Evolutionary conservation across 1,139 yeast genomes (phyloP).

Genomic region (Debaryomyces robertsiae): DNA sequence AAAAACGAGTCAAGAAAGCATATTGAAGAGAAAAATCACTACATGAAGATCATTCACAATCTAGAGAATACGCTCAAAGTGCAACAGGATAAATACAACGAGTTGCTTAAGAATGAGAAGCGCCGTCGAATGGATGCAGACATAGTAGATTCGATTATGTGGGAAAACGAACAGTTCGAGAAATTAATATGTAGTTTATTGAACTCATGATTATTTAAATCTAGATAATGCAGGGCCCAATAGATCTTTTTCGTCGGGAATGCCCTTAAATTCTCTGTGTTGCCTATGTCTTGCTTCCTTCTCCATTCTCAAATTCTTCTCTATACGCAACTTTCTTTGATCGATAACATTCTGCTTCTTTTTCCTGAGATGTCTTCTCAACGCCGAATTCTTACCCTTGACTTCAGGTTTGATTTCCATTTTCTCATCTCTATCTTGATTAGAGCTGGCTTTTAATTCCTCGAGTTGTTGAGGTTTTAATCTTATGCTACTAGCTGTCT

Average conservation of each 20-base stretch:
- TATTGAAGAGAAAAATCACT: slow-evolving; percentile 7
- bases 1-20: slow-evolving; percentile 9
- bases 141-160: slow-evolving; percentile 21
- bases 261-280: slow-evolving; percentile 50
- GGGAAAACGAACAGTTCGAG: slow-evolving; percentile 28
- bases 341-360: slow-evolving; percentile 85
- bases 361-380: slow-evolving; percentile 81
- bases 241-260: slow-evolving; percentile 52
- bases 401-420: slow-evolving; percentile 60
- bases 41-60: slow-evolving; percentile 10
- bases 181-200: slow-evolving; percentile 17
- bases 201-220: slow-evolving; percentile 36
- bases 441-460: slow-evolving; percentile 43
- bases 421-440: slow-evolving; percentile 37
- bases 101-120: slow-evolving; percentile 6
- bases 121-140: slow-evolving; percentile 18
- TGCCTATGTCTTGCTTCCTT: slow-evolving; percentile 68
- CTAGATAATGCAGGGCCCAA: slow-evolving; percentile 62
- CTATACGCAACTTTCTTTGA: slow-evolving; percentile 82
- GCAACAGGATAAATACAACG: slow-evolving; percentile 8
- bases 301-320: slow-evolving; percentile 73
- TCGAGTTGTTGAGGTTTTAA: slow-evolving; percentile 62
- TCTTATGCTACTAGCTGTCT: slow-evolving; percentile 63
- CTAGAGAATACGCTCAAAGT: slow-evolving; percentile 9
- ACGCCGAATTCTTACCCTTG: slow-evolving; percentile 78